These are phyloP conservation scores for Aeminium ludgeri DNA, from an alignment of 495 filamentous ascomycete species.

Conservation along the genomic window DNA sequence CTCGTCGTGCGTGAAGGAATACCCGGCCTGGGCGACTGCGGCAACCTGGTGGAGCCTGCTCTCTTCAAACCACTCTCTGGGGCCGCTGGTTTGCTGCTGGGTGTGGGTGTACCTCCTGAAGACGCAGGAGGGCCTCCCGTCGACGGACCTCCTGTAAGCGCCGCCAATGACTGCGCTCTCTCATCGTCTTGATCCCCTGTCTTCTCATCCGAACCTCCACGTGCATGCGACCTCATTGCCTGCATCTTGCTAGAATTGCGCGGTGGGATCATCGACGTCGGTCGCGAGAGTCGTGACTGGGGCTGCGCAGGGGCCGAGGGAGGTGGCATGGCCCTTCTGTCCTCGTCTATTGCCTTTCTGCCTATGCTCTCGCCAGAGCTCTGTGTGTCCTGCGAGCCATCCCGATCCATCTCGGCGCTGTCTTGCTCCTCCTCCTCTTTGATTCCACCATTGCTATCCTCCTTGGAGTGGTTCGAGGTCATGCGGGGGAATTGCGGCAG, in stretches of 20 bases:
- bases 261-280: conserved; percentile 6
- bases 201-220: background rate
- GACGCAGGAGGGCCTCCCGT: no score
- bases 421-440: conserved; percentile 2
- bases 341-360: conserved; percentile 6
- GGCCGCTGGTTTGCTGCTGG: background rate
- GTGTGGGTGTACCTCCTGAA: background rate
- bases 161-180: conserved; percentile 11
- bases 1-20: conserved; percentile 8
- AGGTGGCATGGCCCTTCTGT: conserved; percentile 11
- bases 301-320: background rate
- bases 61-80: conserved; percentile 4
- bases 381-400: background rate
- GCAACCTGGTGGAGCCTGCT: conserved; percentile 9
- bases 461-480: background rate
- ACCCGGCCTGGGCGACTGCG: conserved; percentile 1
- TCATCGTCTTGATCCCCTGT: background rate
- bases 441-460: background rate
- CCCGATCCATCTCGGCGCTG: background rate
- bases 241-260: background rate
- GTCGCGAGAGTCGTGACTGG: conserved; percentile 2
- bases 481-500: conserved; percentile 12
- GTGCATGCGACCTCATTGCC: background rate
- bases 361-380: background rate
- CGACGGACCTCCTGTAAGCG: conserved; percentile 2